Evolutionary conservation across 148 eudicot genomes (phyloP).

Genomic region (Hydrangea macrophylla): DNA sequence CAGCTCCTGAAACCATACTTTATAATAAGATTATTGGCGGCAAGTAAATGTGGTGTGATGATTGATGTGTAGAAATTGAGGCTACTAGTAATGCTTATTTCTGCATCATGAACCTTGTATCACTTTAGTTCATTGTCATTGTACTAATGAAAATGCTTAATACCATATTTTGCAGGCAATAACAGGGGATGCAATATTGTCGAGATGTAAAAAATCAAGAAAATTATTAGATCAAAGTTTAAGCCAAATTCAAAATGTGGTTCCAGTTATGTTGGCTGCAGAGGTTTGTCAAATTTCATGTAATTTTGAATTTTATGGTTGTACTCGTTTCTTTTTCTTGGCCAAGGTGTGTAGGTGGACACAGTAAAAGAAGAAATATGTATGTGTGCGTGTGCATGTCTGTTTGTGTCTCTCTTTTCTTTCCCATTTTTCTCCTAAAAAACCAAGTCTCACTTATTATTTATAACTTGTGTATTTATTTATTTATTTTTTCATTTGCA

Average conservation of each 20-base stretch:
- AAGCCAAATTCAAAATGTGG: constrained; percentile 64
- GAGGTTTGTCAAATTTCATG: constrained; percentile 43
- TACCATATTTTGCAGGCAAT: constrained; percentile 56
- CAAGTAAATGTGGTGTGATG: too few species aligned
- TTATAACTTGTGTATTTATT: not conserved
- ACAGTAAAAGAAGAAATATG: not conserved
- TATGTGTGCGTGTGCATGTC: not conserved
- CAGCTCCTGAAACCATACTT: not conserved
- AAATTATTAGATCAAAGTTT: constrained; percentile 53
- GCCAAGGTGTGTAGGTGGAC: not conserved
- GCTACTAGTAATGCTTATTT: not conserved
- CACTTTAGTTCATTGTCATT: not conserved
- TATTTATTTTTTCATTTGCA: constrained; percentile 17
- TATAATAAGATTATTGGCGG: not conserved
- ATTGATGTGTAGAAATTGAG: not conserved
- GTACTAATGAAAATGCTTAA: not conserved
- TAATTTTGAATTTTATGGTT: constrained; percentile 8
- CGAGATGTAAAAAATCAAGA: constrained; percentile 57
- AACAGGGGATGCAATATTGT: constrained; percentile 54
- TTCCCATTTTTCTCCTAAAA: too few species aligned
- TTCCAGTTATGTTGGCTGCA: constrained; percentile 54
- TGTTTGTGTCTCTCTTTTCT: not conserved
- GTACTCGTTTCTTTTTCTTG: not conserved
- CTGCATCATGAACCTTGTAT: not conserved
- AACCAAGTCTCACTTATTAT: too few species aligned